Evolutionary conservation across 495 filamentous ascomycete genomes (phyloP).

Genomic region (Xylaria longipes): DNA sequence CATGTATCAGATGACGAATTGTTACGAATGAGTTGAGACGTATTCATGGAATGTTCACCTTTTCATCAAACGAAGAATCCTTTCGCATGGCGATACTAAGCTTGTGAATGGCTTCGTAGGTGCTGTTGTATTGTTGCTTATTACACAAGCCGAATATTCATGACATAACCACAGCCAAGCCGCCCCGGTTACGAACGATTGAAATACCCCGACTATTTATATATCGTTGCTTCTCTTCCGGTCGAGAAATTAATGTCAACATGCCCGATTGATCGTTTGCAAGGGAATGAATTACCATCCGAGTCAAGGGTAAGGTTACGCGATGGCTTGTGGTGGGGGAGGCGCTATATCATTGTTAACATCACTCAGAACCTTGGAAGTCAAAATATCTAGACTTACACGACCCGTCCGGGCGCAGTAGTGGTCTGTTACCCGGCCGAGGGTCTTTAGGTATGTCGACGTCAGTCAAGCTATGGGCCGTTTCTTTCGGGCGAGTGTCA

Average conservation of each 20-base stretch:
- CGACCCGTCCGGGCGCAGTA: not conserved
- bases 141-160: not conserved
- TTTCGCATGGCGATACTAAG: not conserved
- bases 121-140: not conserved
- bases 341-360: not conserved
- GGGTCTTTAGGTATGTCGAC: not conserved
- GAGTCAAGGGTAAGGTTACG: not conserved
- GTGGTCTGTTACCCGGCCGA: not conserved
- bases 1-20: constrained; percentile 19
- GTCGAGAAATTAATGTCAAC: not conserved
- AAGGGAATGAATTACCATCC: not conserved
- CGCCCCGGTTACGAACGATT: not conserved
- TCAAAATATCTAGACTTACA: not conserved
- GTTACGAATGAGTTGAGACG: constrained; percentile 6
- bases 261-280: not conserved
- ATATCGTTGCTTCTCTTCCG: not conserved
- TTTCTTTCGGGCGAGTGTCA: not conserved
- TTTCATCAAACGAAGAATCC: not conserved
- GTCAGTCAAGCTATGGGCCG: not conserved
- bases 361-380: not conserved
- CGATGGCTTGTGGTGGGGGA: not conserved
- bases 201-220: not conserved
- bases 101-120: not conserved
- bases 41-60: not conserved
- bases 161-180: not conserved